Percentiles rank a stretch among this genome's conserved stretches.
These are phyloP conservation scores for Hypoxylon sp. DNA, from an alignment of 2,329 filamentous ascomycete genomes.

Conservation along the genomic window DNA sequence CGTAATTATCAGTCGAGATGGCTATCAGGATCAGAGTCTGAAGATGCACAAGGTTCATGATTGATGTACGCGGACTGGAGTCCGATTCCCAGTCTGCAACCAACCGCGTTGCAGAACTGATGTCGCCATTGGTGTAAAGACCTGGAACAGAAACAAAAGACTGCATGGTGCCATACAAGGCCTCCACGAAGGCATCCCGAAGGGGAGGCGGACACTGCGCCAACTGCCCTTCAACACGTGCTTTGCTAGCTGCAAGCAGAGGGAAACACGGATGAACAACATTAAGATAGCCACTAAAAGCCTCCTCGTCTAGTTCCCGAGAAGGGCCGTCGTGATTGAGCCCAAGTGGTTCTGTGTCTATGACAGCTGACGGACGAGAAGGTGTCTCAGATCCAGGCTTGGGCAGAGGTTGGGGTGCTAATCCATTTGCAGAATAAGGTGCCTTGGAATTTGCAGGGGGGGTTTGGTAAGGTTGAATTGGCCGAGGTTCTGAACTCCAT, in stretches of 20 bases:
- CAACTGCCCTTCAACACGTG: slow-evolving; percentile 67
- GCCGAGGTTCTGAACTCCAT: slow-evolving; percentile 63
- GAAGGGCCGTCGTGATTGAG: slow-evolving; percentile 51
- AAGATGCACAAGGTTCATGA: slow-evolving; percentile 68
- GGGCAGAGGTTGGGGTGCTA: slow-evolving; percentile 61
- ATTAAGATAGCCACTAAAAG: slow-evolving; percentile 68
- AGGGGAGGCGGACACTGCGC: slow-evolving; percentile 66
- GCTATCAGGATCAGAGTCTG: slow-evolving; percentile 75
- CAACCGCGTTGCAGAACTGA: slow-evolving; percentile 59
- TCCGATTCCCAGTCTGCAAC: slow-evolving; percentile 65
- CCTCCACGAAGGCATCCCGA: slow-evolving; percentile 73
- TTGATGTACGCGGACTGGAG: slow-evolving; percentile 52
- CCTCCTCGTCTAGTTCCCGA: slow-evolving; percentile 58
- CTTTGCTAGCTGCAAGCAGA: slow-evolving; percentile 69
- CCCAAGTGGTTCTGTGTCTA: slow-evolving; percentile 47
- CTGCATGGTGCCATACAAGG: slow-evolving; percentile 69
- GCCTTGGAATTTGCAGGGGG: slow-evolving; percentile 48
- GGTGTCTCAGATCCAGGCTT: slow-evolving; percentile 52
- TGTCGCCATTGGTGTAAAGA: slow-evolving; percentile 56
- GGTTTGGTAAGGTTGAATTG: slow-evolving; percentile 56
- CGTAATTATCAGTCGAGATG: slow-evolving; percentile 72
- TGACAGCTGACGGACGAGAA: slow-evolving; percentile 51
- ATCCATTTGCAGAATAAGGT: slow-evolving; percentile 55
- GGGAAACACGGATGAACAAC: slow-evolving; percentile 76
- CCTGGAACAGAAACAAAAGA: slow-evolving; percentile 58